Conservation (phyloP, 2,329 filamentous ascomycete species). For the Pseudogymnoascus sp. region DNA sequence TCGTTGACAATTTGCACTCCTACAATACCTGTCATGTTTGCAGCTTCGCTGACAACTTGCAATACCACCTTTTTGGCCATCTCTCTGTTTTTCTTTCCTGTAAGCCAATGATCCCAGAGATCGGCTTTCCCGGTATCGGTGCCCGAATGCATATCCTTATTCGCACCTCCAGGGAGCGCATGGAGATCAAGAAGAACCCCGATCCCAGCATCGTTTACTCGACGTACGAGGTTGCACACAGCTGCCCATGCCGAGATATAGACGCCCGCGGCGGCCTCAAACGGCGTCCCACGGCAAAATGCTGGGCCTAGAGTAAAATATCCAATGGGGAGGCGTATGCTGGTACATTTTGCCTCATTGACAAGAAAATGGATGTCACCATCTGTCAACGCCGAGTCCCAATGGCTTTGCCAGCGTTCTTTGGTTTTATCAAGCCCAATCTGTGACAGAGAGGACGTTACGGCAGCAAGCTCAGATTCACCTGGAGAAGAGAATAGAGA, state of each 20-base stretch:
- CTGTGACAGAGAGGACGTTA: constrained; percentile 36
- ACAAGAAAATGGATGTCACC: constrained; percentile 45
- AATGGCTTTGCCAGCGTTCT: constrained; percentile 45
- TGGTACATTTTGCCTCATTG: constrained; percentile 45
- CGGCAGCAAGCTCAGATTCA: constrained; percentile 44
- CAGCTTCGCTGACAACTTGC: constrained; percentile 33
- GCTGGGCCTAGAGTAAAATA: constrained; percentile 48
- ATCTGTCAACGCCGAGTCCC: constrained; percentile 42
- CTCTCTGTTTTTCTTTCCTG: constrained; percentile 34
- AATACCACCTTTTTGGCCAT: constrained; percentile 44
- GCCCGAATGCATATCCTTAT: constrained; percentile 47
- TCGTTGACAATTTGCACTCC: constrained; percentile 54
- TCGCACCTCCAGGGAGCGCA: constrained; percentile 50
- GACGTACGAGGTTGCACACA: constrained; percentile 39
- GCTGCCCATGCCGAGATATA: constrained; percentile 47
- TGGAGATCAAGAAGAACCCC: constrained; percentile 52
- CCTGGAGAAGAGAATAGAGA: constrained; percentile 40
- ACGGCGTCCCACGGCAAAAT: constrained; percentile 44
- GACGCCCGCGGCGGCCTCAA: constrained; percentile 38
- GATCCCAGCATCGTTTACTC: constrained; percentile 41
- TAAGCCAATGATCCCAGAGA: constrained; percentile 35
- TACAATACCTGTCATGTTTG: constrained; percentile 33
- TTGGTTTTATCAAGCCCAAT: constrained; percentile 42
- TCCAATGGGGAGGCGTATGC: constrained; percentile 51
- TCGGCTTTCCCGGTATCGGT: constrained; percentile 44